phyloP scores from a whole-genome alignment of 1,284 basidiomycete species.

The Cronartium ribicola region DNA sequence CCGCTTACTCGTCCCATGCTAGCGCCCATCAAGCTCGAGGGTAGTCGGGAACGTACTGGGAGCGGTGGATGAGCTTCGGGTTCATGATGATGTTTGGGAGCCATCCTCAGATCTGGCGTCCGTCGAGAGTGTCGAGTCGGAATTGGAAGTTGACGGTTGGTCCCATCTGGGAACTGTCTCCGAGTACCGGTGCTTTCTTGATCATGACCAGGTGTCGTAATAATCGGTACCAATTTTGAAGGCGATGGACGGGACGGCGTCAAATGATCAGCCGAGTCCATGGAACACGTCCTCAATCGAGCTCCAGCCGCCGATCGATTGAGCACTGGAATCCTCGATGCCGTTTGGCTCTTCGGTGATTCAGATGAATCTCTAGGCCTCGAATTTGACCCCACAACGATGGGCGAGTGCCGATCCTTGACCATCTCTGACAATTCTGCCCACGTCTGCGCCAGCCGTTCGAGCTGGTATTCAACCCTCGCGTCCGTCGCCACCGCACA shows the following conservation, averaged over 20 bases:
- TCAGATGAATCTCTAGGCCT: neutral
- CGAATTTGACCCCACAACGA: neutral
- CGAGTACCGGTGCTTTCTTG: neutral
- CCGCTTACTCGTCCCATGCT: neutral
- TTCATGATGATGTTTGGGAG: neutral
- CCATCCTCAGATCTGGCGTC: constrained; percentile 10
- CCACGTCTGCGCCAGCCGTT: constrained; percentile 28
- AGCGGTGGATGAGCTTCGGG: neutral
- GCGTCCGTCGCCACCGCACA: neutral
- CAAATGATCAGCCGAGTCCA: neutral
- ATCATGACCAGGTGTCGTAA: neutral
- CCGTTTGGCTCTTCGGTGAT: neutral
- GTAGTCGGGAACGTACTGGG: neutral
- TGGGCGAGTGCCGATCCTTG: constrained; percentile 7
- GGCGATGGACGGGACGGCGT: neutral
- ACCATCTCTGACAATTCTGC: constrained; percentile 22
- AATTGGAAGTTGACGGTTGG: constrained; percentile 1
- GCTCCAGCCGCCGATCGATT: neutral
- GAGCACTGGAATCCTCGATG: constrained; percentile 10
- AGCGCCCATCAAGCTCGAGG: neutral
- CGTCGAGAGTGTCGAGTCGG: neutral
- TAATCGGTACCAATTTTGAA: neutral
- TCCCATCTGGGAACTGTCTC: neutral
- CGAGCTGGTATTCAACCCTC: constrained; percentile 26
- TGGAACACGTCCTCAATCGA: constrained; percentile 2